Conservation (phyloP, 441 rosid genomes). For the Breynia disticha region DNA sequence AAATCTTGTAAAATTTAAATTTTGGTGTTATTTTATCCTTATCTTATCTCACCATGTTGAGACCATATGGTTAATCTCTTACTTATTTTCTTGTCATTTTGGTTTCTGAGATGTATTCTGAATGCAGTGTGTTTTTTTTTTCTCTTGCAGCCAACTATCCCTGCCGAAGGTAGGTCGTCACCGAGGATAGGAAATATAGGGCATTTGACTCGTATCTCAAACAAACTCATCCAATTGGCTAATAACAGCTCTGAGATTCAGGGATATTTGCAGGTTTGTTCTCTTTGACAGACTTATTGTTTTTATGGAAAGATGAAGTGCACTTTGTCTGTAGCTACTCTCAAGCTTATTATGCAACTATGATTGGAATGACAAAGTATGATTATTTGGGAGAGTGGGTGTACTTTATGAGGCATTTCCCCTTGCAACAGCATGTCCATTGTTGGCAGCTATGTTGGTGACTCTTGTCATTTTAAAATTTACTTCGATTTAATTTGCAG, state of each 20-base stretch:
- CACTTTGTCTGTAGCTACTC: not conserved
- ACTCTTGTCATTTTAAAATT: too few relatives aligned
- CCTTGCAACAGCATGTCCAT: too few relatives aligned
- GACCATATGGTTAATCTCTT: too few relatives aligned
- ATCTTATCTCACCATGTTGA: too few relatives aligned
- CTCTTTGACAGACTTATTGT: slow-evolving; percentile 1
- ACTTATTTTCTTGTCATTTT: too few relatives aligned
- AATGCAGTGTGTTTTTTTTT: slow-evolving; percentile 8
- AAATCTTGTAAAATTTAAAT: not conserved
- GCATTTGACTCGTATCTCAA: slow-evolving; percentile 77
- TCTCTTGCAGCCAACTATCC: slow-evolving; percentile 60
- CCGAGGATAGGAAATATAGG: slow-evolving; percentile 86
- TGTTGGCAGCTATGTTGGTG: too few relatives aligned
- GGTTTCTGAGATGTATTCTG: too few relatives aligned
- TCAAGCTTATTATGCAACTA: not conserved
- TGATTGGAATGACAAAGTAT: too few relatives aligned
- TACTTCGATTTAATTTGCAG: too few relatives aligned
- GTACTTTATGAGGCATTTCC: too few relatives aligned
- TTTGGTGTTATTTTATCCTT: not conserved
- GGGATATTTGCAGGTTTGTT: slow-evolving; percentile 62
- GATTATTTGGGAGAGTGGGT: too few relatives aligned
- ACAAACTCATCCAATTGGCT: slow-evolving; percentile 75
- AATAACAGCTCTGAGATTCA: slow-evolving; percentile 53
- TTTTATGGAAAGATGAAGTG: not conserved
- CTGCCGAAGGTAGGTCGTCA: slow-evolving; percentile 55